Evolutionary conservation across 176 grass and related monocot genomes (phyloP), one percentile per base, ranked within the genome.

Genomic region (Chrysopogon serrulatus): DNA sequence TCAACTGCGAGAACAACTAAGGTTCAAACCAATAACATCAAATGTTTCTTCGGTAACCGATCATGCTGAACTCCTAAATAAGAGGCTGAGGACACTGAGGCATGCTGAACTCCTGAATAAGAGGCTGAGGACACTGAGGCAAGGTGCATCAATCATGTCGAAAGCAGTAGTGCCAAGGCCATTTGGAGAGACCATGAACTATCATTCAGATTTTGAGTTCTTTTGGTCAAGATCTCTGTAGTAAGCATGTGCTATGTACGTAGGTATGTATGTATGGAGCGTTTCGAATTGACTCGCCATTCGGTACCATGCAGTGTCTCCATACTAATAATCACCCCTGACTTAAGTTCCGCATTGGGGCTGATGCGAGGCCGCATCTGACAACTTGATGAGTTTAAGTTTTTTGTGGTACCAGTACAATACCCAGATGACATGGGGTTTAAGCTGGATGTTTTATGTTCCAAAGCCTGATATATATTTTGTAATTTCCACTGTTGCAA

Each of bases 141-240:
- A 47, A 32, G 12, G 64, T 36, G 82, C 90, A 73, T 77, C 72
- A 53, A 78, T 63, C 57, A 91, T 88, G 44, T 65, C 90, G 21
- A 88, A 53, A 15, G 56, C 78, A 19, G 70, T 73, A 26, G 49
- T 85, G 72, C 51, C 53, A 19, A 88, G 39, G 74, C 56, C 51
- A 37, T 32, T 44, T 64, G 65, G 78, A 57, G 62, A 45, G 48
- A 64, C 77, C 15, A 60, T 21, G 7, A 88, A 78, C 65, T 44
- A 4, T 33, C 89, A 91, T 73, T 65, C 71, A 72, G 82, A 88
- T 62, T 91, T 82, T 2, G 77, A 78, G 35, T 91, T 91, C 57
- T 91, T 91, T 59, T 8, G 45, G 18, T 78, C 72, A 27, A 59
- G 69, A 8, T 56, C 68, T 47, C 12, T 0, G 7, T n/a, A 56